Base-by-base conservation (phyloP, 352 stramenopile genomes). In the Globisporangium canariense region DNA sequence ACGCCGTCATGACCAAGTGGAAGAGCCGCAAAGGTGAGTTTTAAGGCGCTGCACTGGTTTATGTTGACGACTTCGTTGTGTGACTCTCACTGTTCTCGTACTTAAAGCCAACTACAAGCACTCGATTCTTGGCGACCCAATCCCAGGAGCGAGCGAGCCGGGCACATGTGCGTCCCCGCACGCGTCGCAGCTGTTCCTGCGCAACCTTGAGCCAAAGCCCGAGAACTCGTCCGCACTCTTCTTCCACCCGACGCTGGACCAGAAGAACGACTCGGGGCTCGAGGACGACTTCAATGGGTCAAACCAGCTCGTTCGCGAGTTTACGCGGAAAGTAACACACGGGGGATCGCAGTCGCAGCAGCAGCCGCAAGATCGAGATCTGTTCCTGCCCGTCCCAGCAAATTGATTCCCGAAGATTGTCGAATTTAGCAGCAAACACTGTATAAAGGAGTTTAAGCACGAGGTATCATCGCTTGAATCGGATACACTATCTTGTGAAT, bases 1-100 rank as follows among this genome's bases (percentile, higher is more conserved):
- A 90, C 41, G 81, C 81, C 20, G 84, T 93, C 20, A 83, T 93
- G 79, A 88, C 70, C 60, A 93, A 93, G 76, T 93, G 84, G 84
- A 93, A 91, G 69, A 86, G 83, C 58, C 81, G 84, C 36, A 91
- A 91, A 73, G 72, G 72, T 79, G 36, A 22, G 25, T 28, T 28
- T 28, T 28, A 28, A 28, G 25, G 25, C 25, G 25, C 25, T 28
- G 25, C 25, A 28, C 25, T 28, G 25, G 25, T 28, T 28, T 28
- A 28, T 28, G 25, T 28, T 28, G 25, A 28, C 25, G 25, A 28
- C 25, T 51, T 45, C 11, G 5, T 34, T 30, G 36, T 60, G 32
- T 7, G 18, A 32, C 25, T 5, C 14, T 49, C 25, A 40, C n/a
- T 28, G 25, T 28, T 28, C 25, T 28, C 25, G 25, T 28, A 28